A percentile compares a stretch with the other conserved stretches of the same genome.
Evolutionary conservation across 768 basidiomycete genomes (phyloP).

Genomic region (Russula olivacea): DNA sequence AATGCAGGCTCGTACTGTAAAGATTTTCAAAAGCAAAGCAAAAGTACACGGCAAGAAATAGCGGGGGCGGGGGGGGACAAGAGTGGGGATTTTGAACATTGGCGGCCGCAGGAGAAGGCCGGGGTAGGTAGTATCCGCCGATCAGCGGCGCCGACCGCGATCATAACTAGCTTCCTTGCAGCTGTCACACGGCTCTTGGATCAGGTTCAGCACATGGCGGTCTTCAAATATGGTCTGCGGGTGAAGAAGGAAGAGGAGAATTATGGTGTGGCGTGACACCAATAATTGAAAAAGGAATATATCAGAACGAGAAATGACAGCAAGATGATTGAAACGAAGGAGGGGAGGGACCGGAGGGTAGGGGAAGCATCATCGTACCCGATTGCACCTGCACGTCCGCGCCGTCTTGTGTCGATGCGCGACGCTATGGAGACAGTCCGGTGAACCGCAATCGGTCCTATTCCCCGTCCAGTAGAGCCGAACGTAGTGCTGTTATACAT

Average conservation of each 20-base stretch:
- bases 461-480: conserved; percentile 56
- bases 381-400: conserved; percentile 50
- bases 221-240: conserved; percentile 34
- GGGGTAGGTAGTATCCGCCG: conserved; percentile 11
- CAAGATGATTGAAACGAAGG: not conserved
- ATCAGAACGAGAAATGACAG: conserved; percentile 11
- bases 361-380: conserved; percentile 28
- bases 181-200: conserved; percentile 56
- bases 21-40: conserved; percentile 2
- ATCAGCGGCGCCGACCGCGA: conserved; percentile 27
- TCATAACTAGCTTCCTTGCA: conserved; percentile 41
- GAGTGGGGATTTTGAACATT: not conserved
- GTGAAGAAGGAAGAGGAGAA: not conserved
- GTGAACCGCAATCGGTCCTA: conserved; percentile 48
- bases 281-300: not conserved
- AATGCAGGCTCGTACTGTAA: conserved; percentile 15
- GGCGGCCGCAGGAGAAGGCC: not conserved
- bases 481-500: conserved; percentile 50
- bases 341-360: no score
- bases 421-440: conserved; percentile 47
- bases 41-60: conserved; percentile 18
- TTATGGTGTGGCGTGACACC: not conserved
- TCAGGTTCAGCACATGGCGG: conserved; percentile 56
- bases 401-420: conserved; percentile 57
- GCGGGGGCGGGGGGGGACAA: not conserved